These are phyloP conservation scores for Ceriops decandra DNA, from an alignment of 345 rosid species.

Conservation along the genomic window DNA sequence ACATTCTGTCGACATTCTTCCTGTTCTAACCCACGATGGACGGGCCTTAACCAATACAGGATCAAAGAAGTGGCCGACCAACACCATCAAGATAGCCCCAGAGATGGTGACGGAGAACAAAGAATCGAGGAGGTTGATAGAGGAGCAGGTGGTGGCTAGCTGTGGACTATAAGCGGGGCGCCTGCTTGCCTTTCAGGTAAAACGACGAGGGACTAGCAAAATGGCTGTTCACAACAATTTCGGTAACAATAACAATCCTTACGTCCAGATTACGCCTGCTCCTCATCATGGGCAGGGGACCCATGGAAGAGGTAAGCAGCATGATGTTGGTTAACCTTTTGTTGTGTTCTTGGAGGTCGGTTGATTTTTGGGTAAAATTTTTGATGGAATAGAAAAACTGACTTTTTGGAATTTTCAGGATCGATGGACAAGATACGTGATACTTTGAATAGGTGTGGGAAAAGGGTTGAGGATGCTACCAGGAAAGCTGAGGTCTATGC, in stretches of 20 bases:
- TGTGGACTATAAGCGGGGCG: neutral
- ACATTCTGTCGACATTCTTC: neutral
- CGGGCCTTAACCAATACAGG: neutral
- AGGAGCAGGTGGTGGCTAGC: neutral
- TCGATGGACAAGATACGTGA: conserved; percentile 44
- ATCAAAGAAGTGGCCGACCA: neutral
- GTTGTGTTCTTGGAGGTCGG: neutral
- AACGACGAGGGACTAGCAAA: neutral
- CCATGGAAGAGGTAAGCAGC: conserved; percentile 34
- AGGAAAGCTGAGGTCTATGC: conserved; percentile 56
- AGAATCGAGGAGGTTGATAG: neutral
- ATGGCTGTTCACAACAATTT: conserved; percentile 12
- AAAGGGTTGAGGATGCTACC: conserved; percentile 49
- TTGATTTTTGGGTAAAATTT: neutral
- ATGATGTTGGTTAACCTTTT: neutral
- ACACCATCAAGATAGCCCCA: neutral
- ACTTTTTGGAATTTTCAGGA: conserved; percentile 35
- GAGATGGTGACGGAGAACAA: neutral
- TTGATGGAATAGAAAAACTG: neutral
- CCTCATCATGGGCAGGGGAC: conserved; percentile 17
- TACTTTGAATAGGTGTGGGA: conserved; percentile 57
- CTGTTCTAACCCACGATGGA: neutral
- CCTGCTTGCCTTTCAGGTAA: too few relatives aligned
- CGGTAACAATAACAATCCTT: conserved; percentile 34
- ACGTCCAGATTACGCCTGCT: conserved; percentile 34